Evolutionary conservation across 139 green algal species (phyloP).

Genomic region (Chlorella sp.): DNA sequence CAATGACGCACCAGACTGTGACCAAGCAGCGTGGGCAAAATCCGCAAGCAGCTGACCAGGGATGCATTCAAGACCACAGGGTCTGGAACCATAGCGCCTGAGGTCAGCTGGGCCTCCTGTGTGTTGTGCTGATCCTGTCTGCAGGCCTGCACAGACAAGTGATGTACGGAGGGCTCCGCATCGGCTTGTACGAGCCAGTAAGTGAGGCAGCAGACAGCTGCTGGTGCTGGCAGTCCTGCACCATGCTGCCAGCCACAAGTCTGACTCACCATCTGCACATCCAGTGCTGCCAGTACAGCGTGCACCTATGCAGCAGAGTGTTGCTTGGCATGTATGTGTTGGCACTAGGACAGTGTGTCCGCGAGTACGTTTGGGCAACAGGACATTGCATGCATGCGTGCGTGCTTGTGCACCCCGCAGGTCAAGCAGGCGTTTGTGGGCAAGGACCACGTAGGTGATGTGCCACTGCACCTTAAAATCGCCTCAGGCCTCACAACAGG

Average conservation of each 20-base stretch:
- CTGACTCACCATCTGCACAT: too few species aligned
- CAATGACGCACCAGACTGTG: too few species aligned
- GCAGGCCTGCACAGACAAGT: slow-evolving; percentile 90
- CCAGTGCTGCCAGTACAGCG: too few species aligned
- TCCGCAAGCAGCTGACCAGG: too few species aligned
- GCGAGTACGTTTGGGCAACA: neutral
- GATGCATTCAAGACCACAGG: too few species aligned
- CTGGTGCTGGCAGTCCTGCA: too few species aligned
- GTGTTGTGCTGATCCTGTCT: neutral
- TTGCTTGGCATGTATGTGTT: neutral
- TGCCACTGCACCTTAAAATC: slow-evolving; percentile 85
- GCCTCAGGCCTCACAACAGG: slow-evolving; percentile 87
- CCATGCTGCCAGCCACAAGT: too few species aligned
- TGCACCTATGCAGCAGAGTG: neutral
- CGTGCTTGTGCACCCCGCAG: slow-evolving; percentile 7
- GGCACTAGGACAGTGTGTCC: neutral
- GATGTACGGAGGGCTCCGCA: slow-evolving; percentile 92
- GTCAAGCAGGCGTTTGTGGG: slow-evolving; percentile 54
- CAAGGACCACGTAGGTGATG: slow-evolving; percentile 70
- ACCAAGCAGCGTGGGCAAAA: too few species aligned
- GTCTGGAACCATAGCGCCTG: too few species aligned
- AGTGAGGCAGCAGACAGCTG: slow-evolving; percentile 2
- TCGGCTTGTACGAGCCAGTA: slow-evolving; percentile 96
- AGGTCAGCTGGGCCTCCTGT: too few species aligned
- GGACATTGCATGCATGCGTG: neutral